A percentile compares a stretch with the other conserved stretches of the same genome.
Evolutionary conservation across 2,329 filamentous ascomycete genomes (phyloP).

Genomic region (Alternaria sp.): DNA sequence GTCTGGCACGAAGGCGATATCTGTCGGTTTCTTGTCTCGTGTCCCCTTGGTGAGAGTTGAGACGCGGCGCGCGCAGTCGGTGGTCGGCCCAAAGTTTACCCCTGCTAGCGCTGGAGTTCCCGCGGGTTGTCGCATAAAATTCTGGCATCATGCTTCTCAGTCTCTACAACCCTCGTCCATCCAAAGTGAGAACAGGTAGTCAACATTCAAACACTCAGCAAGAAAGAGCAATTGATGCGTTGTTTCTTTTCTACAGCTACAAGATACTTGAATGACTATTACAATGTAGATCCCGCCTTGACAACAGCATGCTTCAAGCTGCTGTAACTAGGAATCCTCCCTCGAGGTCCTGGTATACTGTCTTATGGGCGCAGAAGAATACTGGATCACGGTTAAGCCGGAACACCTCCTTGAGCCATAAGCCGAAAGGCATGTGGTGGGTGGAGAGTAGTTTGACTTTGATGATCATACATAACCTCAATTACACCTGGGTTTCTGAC

Average conservation of each 20-base stretch:
- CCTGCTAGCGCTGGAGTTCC: constrained; percentile 35
- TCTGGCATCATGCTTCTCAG: constrained; percentile 11
- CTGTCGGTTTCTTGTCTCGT: constrained; percentile 39
- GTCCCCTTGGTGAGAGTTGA: constrained; percentile 35
- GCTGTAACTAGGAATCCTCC: constrained; percentile 68
- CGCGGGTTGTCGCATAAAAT: constrained; percentile 30
- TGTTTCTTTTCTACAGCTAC: constrained; percentile 18
- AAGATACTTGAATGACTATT: constrained; percentile 8
- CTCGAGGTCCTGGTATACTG: constrained; percentile 83
- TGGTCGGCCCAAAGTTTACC: constrained; percentile 18
- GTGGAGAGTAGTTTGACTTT: constrained; percentile 96
- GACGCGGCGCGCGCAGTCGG: constrained; percentile 26
- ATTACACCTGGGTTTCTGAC: background rate
- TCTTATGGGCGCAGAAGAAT: constrained; percentile 78
- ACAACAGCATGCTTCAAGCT: constrained; percentile 60
- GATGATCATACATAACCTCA: constrained; percentile 76
- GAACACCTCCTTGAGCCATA: constrained; percentile 89
- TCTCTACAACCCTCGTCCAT: background rate
- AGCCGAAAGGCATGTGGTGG: constrained; percentile 80
- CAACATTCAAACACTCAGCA: background rate
- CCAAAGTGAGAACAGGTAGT: background rate
- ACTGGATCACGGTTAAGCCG: constrained; percentile 96
- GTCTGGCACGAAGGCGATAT: constrained; percentile 18
- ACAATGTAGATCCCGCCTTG: constrained; percentile 55
- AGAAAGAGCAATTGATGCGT: constrained; percentile 17